Percentiles rank a stretch among this genome's conserved stretches.
Evolutionary conservation across 805 yeast species (phyloP).

Genomic region (Candida succiphila): DNA sequence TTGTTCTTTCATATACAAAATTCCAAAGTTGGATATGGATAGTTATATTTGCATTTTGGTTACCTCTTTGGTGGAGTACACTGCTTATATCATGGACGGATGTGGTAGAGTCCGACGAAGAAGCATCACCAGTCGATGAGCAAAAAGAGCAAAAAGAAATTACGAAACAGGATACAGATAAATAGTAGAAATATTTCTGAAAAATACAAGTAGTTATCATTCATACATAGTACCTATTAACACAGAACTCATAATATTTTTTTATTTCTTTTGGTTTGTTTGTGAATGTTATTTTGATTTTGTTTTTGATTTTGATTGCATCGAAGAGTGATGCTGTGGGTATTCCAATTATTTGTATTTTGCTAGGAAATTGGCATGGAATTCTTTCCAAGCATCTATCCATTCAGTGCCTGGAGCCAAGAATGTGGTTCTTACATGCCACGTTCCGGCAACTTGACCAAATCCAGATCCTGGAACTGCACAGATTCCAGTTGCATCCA

Average conservation of each 20-base stretch:
- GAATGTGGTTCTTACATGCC: constrained; percentile 93
- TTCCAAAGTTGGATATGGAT: constrained; percentile 84
- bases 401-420: constrained; percentile 92
- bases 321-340: too few species aligned
- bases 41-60: constrained; percentile 64
- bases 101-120: constrained; percentile 6
- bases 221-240: too few species aligned
- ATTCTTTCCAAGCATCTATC: constrained; percentile 67
- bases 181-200: not conserved
- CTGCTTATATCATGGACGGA: constrained; percentile 15
- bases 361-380: constrained; percentile 65
- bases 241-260: too few species aligned
- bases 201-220: too few species aligned
- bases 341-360: constrained; percentile 33
- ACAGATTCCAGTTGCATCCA: constrained; percentile 89
- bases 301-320: too few species aligned
- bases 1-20: constrained; percentile 55
- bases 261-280: too few species aligned
- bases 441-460: constrained; percentile 85
- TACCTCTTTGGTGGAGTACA: constrained; percentile 62
- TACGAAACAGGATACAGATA: not conserved
- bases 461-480: constrained; percentile 97
- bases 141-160: constrained; percentile 2
- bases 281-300: too few species aligned
- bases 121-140: constrained; percentile 4